Conservation (phyloP, 169 alveolate genomes). For the Amoebophrya sp. region DNA sequence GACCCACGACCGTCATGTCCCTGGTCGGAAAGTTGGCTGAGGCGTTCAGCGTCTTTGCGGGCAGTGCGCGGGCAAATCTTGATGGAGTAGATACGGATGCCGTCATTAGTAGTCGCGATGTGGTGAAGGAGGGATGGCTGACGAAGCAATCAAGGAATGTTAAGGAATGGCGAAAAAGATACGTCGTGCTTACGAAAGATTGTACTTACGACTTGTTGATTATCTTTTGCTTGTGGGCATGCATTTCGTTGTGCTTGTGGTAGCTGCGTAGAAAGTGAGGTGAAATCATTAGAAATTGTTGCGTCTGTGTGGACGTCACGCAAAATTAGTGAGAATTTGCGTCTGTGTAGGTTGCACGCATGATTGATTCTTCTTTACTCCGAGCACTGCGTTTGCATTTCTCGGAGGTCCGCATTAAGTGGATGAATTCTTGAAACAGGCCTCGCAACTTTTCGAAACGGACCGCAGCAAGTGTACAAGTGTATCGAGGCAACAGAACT, state of each 20-base stretch:
- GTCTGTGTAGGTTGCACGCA: neutral
- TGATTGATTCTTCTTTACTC: neutral
- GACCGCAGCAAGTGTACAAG: neutral
- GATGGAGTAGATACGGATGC: neutral
- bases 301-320: neutral
- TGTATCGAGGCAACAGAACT: neutral
- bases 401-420: too few species aligned
- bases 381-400: too few species aligned
- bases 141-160: neutral
- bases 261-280: too few species aligned
- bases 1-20: too few species aligned
- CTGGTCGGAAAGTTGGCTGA: neutral
- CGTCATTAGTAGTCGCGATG: neutral
- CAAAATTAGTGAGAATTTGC: too few species aligned
- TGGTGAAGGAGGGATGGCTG: conserved; percentile 6
- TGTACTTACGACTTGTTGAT: too few species aligned
- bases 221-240: neutral
- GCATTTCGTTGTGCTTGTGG: neutral
- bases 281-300: neutral
- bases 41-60: conserved; percentile 20
- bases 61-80: neutral
- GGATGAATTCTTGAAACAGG: neutral
- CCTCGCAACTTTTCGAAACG: neutral
- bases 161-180: neutral
- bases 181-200: conserved; percentile 9